Evolutionary conservation across 179 eudicot genomes (phyloP).

Genomic region (Beta corolliflora): DNA sequence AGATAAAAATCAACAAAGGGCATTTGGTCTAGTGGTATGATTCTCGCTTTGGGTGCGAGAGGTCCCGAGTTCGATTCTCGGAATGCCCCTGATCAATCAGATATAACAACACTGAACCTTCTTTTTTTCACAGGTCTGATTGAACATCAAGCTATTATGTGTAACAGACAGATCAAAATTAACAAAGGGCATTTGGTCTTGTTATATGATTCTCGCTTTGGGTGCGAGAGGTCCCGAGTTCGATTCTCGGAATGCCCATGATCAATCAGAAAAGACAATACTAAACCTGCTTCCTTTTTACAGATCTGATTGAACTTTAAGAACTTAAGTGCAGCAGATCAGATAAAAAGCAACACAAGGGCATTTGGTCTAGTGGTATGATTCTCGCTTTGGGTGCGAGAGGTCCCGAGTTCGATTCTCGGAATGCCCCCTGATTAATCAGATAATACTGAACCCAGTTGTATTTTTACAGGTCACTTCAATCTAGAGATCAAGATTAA

Average conservation of each 20-base stretch:
- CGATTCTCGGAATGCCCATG: slow-evolving; percentile 17
- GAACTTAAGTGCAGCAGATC: no score
- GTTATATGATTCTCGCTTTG: slow-evolving; percentile 95
- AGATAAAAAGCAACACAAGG: slow-evolving; percentile 15
- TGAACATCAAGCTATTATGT: no score
- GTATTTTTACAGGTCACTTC: neutral
- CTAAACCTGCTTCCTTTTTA: no score
- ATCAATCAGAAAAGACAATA: neutral
- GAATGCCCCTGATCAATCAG: slow-evolving; percentile 11
- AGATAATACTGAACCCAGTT: neutral
- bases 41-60: slow-evolving; percentile 97
- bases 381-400: slow-evolving; percentile 95
- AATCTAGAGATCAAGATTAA: neutral
- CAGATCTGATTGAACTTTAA: no score
- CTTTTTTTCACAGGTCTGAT: no score
- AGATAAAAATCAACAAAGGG: slow-evolving; percentile 22
- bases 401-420: slow-evolving; percentile 90
- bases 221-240: slow-evolving; percentile 94
- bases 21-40: slow-evolving; percentile 89
- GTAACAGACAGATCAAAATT: neutral
- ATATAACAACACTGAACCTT: no score
- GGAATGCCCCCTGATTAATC: slow-evolving; percentile 57
- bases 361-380: slow-evolving; percentile 84
- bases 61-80: slow-evolving; percentile 69
- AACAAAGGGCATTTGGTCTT: slow-evolving; percentile 61